These are phyloP conservation scores for Prunus persica DNA, from an alignment of 306 rosid species.

Conservation along the genomic window Prunus_persica_NCBIv2 NC_034016.1:13264501-13265000, in stretches of 20 bases:
- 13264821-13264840: slow-evolving; percentile 57
- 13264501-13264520: neutral
- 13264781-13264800: slow-evolving; percentile 53
- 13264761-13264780: slow-evolving; percentile 53
- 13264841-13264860: slow-evolving; percentile 70
- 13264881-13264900: slow-evolving; percentile 55
- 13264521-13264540: neutral
- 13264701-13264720: slow-evolving; percentile 34
- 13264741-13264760: slow-evolving; percentile 35
- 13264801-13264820: slow-evolving; percentile 54
- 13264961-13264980: slow-evolving; percentile 45
- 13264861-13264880: slow-evolving; percentile 67
- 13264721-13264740: slow-evolving; percentile 48
- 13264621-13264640: slow-evolving; percentile 46
- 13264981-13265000: slow-evolving; percentile 38
- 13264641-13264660: slow-evolving; percentile 50
- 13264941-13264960: neutral
- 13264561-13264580: neutral
- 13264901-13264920: slow-evolving; percentile 41
- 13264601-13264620: slow-evolving; percentile 30
- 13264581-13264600: neutral
- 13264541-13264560: neutral
- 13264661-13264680: slow-evolving; percentile 48
- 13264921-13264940: slow-evolving; percentile 56
- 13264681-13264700: slow-evolving; percentile 28